phyloP scores from a whole-genome alignment of 345 rosid species.

The Jatropha curcas region DNA sequence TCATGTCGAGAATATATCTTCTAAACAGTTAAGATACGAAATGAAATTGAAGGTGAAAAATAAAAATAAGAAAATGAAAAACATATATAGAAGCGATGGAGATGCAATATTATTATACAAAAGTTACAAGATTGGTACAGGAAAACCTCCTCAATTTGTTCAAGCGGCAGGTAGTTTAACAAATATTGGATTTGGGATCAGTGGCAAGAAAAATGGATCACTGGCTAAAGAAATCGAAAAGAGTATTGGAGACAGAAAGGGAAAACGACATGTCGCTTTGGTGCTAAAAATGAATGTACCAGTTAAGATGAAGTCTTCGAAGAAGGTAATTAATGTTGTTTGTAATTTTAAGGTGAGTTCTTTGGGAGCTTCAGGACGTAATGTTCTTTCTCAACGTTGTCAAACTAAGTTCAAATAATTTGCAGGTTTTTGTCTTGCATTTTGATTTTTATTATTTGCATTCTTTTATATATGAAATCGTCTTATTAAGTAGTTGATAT shows the following conservation, averaged over 20 bases:
- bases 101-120: constrained; percentile 34
- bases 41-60: constrained; percentile 38
- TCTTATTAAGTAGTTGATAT: too few relatives aligned
- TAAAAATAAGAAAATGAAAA: constrained; percentile 34
- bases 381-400: constrained; percentile 52
- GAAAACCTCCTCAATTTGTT: constrained; percentile 32
- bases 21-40: not conserved
- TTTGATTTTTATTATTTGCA: too few relatives aligned
- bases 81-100: constrained; percentile 32
- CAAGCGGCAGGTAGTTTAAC: constrained; percentile 29
- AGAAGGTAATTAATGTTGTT: constrained; percentile 36
- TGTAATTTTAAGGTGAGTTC: constrained; percentile 56
- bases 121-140: constrained; percentile 39
- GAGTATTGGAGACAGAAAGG: constrained; percentile 17
- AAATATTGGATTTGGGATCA: not conserved
- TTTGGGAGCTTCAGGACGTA: constrained; percentile 30
- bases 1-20: constrained; percentile 12
- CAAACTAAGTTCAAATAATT: constrained; percentile 35
- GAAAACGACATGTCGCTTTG: constrained; percentile 25
- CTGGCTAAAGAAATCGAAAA: not conserved
- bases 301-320: constrained; percentile 33
- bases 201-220: not conserved
- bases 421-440: too few relatives aligned
- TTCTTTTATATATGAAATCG: too few relatives aligned
- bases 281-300: constrained; percentile 25